These are phyloP conservation scores for Podospora comata DNA, from an alignment of 495 filamentous ascomycete species.

Conservation along the genomic window DNA sequence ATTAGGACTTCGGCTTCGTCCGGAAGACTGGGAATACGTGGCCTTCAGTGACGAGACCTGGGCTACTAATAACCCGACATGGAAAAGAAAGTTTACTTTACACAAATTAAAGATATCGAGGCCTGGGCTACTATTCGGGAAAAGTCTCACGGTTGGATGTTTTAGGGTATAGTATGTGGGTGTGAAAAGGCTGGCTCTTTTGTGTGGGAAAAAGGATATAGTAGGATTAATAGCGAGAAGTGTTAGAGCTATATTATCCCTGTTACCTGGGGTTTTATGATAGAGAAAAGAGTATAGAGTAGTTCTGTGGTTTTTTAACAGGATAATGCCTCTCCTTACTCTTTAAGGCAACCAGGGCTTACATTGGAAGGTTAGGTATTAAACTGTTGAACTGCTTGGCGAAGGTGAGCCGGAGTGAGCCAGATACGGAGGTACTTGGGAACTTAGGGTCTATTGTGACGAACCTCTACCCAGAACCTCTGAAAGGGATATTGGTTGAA, in stretches of 20 bases:
- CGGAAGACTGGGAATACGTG: not conserved
- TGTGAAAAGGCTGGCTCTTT: not conserved
- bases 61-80: not conserved
- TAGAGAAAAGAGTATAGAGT: not conserved
- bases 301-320: not conserved
- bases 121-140: not conserved
- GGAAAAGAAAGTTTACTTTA: not conserved
- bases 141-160: not conserved
- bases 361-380: not conserved
- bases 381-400: not conserved
- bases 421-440: no score
- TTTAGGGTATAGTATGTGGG: not conserved
- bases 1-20: not conserved
- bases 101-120: not conserved
- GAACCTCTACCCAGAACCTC: no score
- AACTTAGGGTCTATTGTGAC: no score
- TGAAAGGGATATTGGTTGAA: no score
- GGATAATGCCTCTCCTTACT: not conserved
- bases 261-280: not conserved
- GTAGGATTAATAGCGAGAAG: not conserved
- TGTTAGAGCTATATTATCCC: not conserved
- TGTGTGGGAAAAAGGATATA: not conserved
- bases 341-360: not conserved
- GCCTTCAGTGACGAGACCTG: not conserved
- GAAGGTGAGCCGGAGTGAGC: not conserved